Base-by-base conservation (phyloP, 179 eudicot genomes). In the Vitellaria paradoxa region DNA sequence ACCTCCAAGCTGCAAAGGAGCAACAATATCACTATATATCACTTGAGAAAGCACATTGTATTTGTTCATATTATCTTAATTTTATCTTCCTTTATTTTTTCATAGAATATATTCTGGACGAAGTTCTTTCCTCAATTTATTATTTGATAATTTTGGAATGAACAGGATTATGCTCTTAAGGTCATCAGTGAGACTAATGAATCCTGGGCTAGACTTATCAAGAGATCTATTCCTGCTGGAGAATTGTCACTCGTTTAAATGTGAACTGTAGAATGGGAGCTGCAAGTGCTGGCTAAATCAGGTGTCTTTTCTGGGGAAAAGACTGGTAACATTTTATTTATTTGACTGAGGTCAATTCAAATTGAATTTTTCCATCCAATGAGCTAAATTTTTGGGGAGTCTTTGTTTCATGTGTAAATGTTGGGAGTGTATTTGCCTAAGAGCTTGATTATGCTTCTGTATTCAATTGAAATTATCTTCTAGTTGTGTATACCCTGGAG, bases 101-200 rank as follows among this genome's bases (percentile, higher is more conserved):
- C n/a, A 30, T 13, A n/a, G 57, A 3, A 49, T n/a, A 30, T 30
- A 30, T 30, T 30, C 2, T 30, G 37, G 37, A 2, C 37, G 37
- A 30, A 2, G 37, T 30, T 30, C 37, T 12, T 50, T 50, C 12
- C 55, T 8, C 5, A 11, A 7, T 8, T 50, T 8, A 12, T 12
- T 8, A 8, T 68, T 52, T 49, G 13, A n/a, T 20, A 9, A 64
- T 77, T 68, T 67, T 63, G 67, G 18, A 20, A 63, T 26, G 9
- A 61, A 49, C 91, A 96, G 99, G 99, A 90, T 82, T 96, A 88
- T 84, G 97, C 99, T 26, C 94, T 93, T 45, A 96, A 90, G 90
- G 91, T 96, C 69, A 96, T 96, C 69, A 83, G 88, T 0, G 98
- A 96, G 85, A 91, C 99, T 7, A 96, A 96, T 26, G 99, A 96